Percentiles rank a stretch among this genome's conserved stretches.
Conservation (phyloP, 768 basidiomycete species). For the Lactifluus hygrophoroides region DNA sequence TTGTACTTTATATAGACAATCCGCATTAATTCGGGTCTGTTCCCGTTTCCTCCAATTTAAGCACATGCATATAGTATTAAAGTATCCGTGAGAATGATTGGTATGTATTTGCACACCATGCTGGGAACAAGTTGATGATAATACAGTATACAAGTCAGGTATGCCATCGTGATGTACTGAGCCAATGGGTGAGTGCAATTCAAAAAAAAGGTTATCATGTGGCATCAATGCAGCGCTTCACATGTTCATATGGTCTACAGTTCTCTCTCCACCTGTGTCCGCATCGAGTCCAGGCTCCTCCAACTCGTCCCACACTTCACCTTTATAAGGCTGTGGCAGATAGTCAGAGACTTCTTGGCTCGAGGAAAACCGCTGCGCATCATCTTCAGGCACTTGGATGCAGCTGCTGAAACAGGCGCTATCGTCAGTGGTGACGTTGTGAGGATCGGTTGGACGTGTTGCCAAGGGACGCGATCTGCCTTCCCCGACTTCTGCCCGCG, state of each 20-base stretch:
- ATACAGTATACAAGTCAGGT: conserved; percentile 18
- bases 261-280: background rate
- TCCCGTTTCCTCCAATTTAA: no score
- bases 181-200: conserved; percentile 7
- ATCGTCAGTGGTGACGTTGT: background rate
- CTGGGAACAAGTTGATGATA: conserved; percentile 10
- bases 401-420: conserved; percentile 1
- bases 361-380: conserved; percentile 6
- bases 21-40: background rate
- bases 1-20: background rate
- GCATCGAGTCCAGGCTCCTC: conserved; percentile 10
- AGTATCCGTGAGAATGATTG: background rate
- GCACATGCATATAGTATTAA: background rate
- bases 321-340: conserved; percentile 17
- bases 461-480: conserved; percentile 11
- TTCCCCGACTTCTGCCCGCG: conserved; percentile 28
- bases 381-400: background rate
- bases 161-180: conserved; percentile 10
- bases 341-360: conserved; percentile 20
- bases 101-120: background rate
- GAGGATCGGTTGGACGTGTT: conserved; percentile 1
- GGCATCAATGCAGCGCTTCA: background rate
- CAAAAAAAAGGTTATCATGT: background rate
- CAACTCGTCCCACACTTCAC: conserved; percentile 1
- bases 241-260: background rate